Base-by-base conservation (phyloP, 2,329 filamentous ascomycete genomes). In the Alternaria ventricosa region DNA sequence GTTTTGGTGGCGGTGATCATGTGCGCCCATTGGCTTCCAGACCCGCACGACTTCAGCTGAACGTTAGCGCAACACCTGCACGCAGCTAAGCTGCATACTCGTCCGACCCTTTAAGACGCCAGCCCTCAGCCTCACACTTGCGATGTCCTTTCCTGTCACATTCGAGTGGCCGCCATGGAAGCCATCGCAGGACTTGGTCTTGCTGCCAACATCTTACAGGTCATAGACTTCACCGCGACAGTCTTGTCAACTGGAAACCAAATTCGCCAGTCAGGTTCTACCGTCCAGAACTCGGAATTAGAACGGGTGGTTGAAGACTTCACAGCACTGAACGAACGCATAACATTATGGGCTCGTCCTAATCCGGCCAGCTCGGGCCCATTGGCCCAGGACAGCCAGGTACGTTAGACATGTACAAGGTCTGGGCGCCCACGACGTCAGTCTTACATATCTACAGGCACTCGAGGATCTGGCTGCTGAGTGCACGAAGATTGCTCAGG, bases 121-220 rank as follows among this genome's bases (percentile, higher is more conserved):
- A 36, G 15, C 33, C 3, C 33, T 9, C 33, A 36, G 33, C 33
- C 33, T 36, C 3, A n/a, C 0, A 5, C 13, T 36, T 5, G 33
- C 15, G 4, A 36, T 36, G 4, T 8, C 33, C 0, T 0, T 1
- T n/a, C 33, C 33, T 36, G 1, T 36, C 33, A 2, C 33, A 2
- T 36, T 2, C 33, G 3, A n/a, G 4, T 3, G 33, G 13, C 3
- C 33, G 15, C 33, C 33, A 36, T 36, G 33, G 33, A 36, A 9
- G 33, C 33, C 33, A 36, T 36, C 4, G 33, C 33, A 36, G 33
- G 33, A 36, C 33, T 36, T n/a, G n/a, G 33, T 9, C 33, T 36
- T 36, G 33, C 33, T 36, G 33, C 33, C 7, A 36, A 36, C 33
- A 36, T 36, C 33, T 0, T 36, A 36, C 33, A 36, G 33, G 0